Evolutionary conservation across 148 eudicot species (phyloP).

Genomic region (Rheum nobile): DNA sequence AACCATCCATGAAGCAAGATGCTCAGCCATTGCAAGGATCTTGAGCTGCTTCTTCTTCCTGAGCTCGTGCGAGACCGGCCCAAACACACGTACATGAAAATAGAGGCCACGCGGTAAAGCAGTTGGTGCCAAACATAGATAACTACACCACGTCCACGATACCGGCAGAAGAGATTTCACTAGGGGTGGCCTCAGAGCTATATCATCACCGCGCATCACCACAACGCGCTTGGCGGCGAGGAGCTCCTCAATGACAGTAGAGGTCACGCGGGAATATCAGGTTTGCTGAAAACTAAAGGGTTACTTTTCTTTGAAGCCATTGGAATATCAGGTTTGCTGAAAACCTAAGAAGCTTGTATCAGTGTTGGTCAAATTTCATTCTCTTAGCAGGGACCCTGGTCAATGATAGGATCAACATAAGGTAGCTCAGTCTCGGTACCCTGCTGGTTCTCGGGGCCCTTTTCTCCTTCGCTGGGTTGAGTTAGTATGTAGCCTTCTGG

Average conservation of each 20-base stretch:
- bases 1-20: conserved; percentile 28
- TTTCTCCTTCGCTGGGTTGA: conserved; percentile 47
- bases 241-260: too few relatives aligned
- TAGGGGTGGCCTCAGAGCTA: too few relatives aligned
- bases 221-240: too few relatives aligned
- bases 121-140: too few relatives aligned
- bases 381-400: conserved; percentile 95
- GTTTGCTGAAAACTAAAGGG: too few relatives aligned
- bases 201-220: too few relatives aligned
- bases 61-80: conserved; percentile 77
- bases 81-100: conserved; percentile 83
- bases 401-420: conserved; percentile 79
- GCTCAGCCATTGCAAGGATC: conserved; percentile 73
- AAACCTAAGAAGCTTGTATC: background rate
- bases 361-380: conserved; percentile 29
- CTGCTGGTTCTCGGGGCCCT: conserved; percentile 47
- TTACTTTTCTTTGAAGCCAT: background rate
- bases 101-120: too few relatives aligned
- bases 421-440: conserved; percentile 38
- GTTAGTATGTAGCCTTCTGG: conserved; percentile 86
- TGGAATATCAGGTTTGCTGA: background rate
- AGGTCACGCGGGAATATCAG: too few relatives aligned
- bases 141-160: too few relatives aligned
- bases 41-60: conserved; percentile 77
- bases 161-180: too few relatives aligned